A percentile compares a stretch with the other conserved stretches of the same genome.
phyloP scores from a whole-genome alignment of 2,329 filamentous ascomycete genomes.

The Penicillium palitans region DNA sequence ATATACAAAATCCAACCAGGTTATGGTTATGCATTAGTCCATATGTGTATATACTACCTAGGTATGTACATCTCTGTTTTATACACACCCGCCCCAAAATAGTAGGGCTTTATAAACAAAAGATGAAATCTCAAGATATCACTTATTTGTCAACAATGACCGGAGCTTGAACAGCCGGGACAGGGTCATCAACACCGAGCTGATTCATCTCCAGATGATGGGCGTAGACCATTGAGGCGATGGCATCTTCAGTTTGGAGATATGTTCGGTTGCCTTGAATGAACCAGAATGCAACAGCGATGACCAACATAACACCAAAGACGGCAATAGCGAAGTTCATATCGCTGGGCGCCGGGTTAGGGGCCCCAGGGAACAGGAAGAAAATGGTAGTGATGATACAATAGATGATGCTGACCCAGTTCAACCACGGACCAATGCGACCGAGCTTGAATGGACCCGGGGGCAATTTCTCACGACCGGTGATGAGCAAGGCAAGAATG shows the following conservation, averaged over 20 bases:
- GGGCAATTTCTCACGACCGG: slow-evolving; percentile 56
- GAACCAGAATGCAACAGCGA: slow-evolving; percentile 54
- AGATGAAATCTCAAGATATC: neutral
- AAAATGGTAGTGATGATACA: slow-evolving; percentile 56
- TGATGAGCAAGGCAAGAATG: slow-evolving; percentile 50
- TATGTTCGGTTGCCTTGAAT: slow-evolving; percentile 47
- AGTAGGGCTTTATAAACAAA: neutral
- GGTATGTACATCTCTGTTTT: neutral
- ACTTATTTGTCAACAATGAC: slow-evolving; percentile 6
- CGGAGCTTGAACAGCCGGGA: neutral
- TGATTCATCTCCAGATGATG: slow-evolving; percentile 27
- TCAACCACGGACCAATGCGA: slow-evolving; percentile 45
- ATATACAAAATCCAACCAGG: neutral
- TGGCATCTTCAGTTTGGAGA: slow-evolving; percentile 35
- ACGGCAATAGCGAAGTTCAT: slow-evolving; percentile 62
- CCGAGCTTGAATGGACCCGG: slow-evolving; percentile 50
- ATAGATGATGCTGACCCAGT: slow-evolving; percentile 55
- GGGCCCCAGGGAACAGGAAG: slow-evolving; percentile 55
- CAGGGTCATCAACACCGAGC: neutral
- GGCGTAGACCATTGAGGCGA: slow-evolving; percentile 31
- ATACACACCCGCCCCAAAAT: neutral
- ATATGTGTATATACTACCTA: no score
- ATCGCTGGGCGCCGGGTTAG: slow-evolving; percentile 49
- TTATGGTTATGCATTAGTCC: neutral
- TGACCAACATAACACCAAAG: slow-evolving; percentile 56